Conservation (phyloP, 1,139 yeast species). For the Saccharomyces uvarum region DNA sequence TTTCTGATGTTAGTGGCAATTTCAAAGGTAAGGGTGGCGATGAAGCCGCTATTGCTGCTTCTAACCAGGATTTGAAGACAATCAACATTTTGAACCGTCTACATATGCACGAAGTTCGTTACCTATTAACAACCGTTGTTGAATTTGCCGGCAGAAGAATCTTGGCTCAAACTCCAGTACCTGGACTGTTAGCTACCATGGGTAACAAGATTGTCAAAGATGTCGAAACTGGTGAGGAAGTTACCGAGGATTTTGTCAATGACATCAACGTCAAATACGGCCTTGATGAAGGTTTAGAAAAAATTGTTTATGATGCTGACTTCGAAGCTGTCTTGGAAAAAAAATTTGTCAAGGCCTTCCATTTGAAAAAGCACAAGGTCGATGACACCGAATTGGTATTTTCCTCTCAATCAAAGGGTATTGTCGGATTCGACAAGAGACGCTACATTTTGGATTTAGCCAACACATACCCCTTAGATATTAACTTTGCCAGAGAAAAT, state of each 20-base stretch:
- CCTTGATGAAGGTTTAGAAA: conserved; percentile 50
- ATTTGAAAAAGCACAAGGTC: conserved; percentile 62
- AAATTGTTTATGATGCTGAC: conserved; percentile 40
- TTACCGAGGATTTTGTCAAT: conserved; percentile 28
- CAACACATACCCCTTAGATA: conserved; percentile 78
- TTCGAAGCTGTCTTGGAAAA: conserved; percentile 50
- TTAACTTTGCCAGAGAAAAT: conserved; percentile 58
- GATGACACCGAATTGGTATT: conserved; percentile 49
- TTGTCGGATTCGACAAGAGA: conserved; percentile 78
- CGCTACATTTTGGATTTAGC: conserved; percentile 77
- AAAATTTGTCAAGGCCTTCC: conserved; percentile 66
- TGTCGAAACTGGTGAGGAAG: conserved; percentile 30
- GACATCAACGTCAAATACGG: conserved; percentile 49
- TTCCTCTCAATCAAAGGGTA: conserved; percentile 78
- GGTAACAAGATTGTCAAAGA: conserved; percentile 31
- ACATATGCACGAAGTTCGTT: conserved; percentile 57
- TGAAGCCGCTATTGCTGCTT: conserved; percentile 78
- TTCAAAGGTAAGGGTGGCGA: conserved; percentile 67
- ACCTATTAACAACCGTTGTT: conserved; percentile 72
- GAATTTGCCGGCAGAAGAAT: conserved; percentile 86
- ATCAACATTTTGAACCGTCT: conserved; percentile 61
- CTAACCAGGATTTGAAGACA: conserved; percentile 70
- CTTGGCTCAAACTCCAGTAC: conserved; percentile 92
- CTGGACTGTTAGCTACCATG: conserved; percentile 67
- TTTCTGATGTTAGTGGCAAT: conserved; percentile 63